Evolutionary conservation across 1,284 basidiomycete genomes (phyloP), one percentile per base, ranked within the genome.

Genomic region (Sporisorium graminicola): DNA sequence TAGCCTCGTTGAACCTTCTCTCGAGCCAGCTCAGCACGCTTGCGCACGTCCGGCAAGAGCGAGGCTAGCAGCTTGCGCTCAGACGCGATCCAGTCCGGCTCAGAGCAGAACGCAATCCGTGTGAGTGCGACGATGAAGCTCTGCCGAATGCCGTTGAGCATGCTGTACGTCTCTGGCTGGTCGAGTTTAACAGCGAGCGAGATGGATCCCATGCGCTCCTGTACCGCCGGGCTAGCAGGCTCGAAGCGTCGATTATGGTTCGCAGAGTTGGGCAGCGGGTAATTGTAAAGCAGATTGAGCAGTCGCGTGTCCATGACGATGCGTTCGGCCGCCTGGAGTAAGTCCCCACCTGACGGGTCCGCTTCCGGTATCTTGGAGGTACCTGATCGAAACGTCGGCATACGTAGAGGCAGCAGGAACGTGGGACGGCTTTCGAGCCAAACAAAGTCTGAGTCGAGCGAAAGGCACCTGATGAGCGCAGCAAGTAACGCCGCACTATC

Each of bases 131-230:
- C 76, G 40, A 82, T 58, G 43, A 81, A 83, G 16, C 73, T 79
- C 58, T 81, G 76, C 12, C 74, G 73, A 29, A 83, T 77, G 16
- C 82, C 82, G 57, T 83, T 82, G 40, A 82, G 64, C 65, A 80
- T 73, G 27, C 68, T 69, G 42, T 82, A 81, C 8, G 70, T 70
- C 55, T 78, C 74, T 3, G 75, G 75, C 14, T 70, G 68, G 12
- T 77, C 61, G 10, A 82, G 57, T 43, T 81, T 80, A n/a, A 72
- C 51, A 1, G 75, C 71, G 5, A 82, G 53, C 27, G 54, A 63
- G 31, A 77, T 69, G 22, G 54, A 22, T 8, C 57, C 54, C 65
- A 55, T 68, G 3, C 74, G 61, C 52, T 75, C 67, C 35, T 66
- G 37, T 7, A 20, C 52, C 10, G 35, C 43, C n/a, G 22, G 9